Percentiles rank a stretch among this genome's conserved stretches.
phyloP scores from a whole-genome alignment of 768 basidiomycete genomes.

The Suillus alpinus region DNA sequence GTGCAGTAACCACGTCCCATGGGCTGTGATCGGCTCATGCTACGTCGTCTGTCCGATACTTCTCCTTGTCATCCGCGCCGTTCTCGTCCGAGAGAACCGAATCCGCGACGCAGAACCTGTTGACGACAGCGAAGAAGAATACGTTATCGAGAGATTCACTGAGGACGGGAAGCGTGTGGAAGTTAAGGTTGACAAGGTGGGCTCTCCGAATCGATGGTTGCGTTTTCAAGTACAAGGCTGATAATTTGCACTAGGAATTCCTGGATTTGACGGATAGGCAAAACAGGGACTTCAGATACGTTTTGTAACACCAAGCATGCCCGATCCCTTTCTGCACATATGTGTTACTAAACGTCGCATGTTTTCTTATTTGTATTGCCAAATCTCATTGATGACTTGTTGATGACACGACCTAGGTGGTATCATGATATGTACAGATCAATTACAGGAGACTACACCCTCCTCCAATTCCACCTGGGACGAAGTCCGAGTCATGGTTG shows the following conservation, averaged over 20 bases:
- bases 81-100: constrained; percentile 35
- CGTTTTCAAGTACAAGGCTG: neutral
- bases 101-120: constrained; percentile 48
- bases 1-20: constrained; percentile 60
- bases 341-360: neutral
- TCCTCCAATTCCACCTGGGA: neutral
- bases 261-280: constrained; percentile 72
- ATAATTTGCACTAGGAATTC: constrained; percentile 46
- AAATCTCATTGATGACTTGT: neutral
- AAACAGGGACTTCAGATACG: constrained; percentile 73
- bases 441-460: neutral
- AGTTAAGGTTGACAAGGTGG: constrained; percentile 60
- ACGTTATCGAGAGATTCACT: constrained; percentile 48
- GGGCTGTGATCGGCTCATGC: constrained; percentile 67
- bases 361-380: neutral
- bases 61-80: constrained; percentile 38
- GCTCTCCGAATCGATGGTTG: constrained; percentile 1
- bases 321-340: neutral
- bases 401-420: neutral
- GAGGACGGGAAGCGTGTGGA: constrained; percentile 49
- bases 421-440: neutral
- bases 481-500: no score
- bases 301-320: constrained; percentile 38
- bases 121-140: constrained; percentile 54
- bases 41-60: constrained; percentile 47